Evolutionary conservation across 148 eudicot genomes (phyloP), one percentile per base, ranked within the genome.

Genomic region (Rhododendron simsii): DNA sequence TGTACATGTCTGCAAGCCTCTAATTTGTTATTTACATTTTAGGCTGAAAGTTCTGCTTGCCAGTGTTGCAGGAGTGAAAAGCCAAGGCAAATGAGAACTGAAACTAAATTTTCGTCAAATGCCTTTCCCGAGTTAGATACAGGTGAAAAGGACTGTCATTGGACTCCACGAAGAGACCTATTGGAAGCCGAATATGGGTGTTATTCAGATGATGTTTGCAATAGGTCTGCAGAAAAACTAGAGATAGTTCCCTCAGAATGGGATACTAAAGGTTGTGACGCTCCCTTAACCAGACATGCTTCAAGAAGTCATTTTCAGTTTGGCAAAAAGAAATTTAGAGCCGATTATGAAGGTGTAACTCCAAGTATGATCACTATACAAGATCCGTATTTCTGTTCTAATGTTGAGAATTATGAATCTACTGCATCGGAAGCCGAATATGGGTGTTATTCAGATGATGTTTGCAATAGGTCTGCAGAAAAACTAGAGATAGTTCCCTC

Each of bases 51-150:
- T 80, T 85, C n/a, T 84, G 74, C 53, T 53, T 90, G 74, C 45
- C 94, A 92, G 95, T 81, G 81, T 83, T 77, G 41, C 55, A 86
- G 88, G 87, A 73, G 61, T 80, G 83, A 48, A 83, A 86, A 84
- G 75, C 78, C 50, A 14, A 80, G 82, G 65, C 89, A 59, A 86
- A 86, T 45, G 50, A 85, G 86, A 79, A 75, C 59, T 30, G 84
- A 87, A 11, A 87, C 85, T 65, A 88, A 86, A 85, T 51, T 76
- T 83, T 85, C 86, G 74, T 88, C 80, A 78, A 28, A 80, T 84
- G 44, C 63, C 77, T 82, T 81, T 73, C 85, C 85, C 21, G 84
- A 88, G 81, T 77, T 90, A 30, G 83, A 83, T 87, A 41, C 48
- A 59, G 85, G 57, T 71, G 55, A 79, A 30, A 80, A 57, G 81